A percentile compares a stretch with the other conserved stretches of the same genome.
Evolutionary conservation across 495 filamentous ascomycete species (phyloP).

Genomic region (Xylaria venustula): DNA sequence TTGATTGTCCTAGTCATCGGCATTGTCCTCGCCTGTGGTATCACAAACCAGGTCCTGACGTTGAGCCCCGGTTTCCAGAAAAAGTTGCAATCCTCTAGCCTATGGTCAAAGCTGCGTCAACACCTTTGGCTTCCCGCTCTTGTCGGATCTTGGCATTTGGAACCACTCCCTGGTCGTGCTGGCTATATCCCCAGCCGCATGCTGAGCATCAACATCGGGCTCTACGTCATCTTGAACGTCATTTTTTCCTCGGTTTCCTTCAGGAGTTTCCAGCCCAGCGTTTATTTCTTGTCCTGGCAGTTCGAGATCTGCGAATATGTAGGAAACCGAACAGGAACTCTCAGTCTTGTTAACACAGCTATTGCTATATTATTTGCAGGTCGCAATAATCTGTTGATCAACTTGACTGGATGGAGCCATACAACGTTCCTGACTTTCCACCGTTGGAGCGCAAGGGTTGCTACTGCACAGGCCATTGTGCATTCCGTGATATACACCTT

Average conservation of each 20-base stretch:
- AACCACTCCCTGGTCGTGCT: constrained; percentile 21
- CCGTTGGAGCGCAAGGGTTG: constrained; percentile 46
- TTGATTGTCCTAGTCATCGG: constrained; percentile 6
- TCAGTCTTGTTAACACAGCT: constrained; percentile 31
- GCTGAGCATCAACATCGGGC: constrained; percentile 37
- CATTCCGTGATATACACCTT: constrained; percentile 28
- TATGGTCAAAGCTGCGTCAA: neutral
- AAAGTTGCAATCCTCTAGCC: neutral
- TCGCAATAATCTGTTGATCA: constrained; percentile 48
- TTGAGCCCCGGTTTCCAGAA: no score
- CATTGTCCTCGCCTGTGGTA: neutral
- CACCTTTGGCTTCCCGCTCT: constrained; percentile 5
- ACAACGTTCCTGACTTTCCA: constrained; percentile 46
- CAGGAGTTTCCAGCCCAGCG: constrained; percentile 24
- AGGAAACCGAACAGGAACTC: constrained; percentile 36
- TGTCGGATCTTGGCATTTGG: constrained; percentile 1
- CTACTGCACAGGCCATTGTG: constrained; percentile 33
- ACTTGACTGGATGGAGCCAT: constrained; percentile 47
- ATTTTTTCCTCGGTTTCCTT: constrained; percentile 36
- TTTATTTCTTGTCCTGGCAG: constrained; percentile 21
- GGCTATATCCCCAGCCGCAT: constrained; percentile 39
- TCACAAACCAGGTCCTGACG: neutral
- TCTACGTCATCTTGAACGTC: constrained; percentile 41
- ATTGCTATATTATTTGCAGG: constrained; percentile 38
- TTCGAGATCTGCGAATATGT: constrained; percentile 40